Evolutionary conservation across 2,329 filamentous ascomycete genomes (phyloP), one percentile per base, ranked within the genome.

Genomic region (Ascochyta lentis): DNA sequence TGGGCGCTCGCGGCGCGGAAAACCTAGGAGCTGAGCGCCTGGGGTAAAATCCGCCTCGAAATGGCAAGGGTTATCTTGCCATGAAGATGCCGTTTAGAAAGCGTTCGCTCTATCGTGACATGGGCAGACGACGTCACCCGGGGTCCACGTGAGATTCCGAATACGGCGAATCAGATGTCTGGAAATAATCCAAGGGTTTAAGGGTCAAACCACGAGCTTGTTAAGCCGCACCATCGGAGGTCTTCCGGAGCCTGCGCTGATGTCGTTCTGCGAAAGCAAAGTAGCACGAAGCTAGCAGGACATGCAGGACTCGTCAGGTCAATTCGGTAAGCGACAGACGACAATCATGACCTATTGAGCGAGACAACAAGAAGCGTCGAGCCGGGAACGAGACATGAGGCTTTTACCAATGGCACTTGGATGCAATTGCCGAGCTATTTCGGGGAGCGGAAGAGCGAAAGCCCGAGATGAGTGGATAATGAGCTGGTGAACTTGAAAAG

Each of bases 1-100:
- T 59, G 63, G 64, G 49, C 54, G 37, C 39, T 53, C 55, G 49
- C 42, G 55, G 58, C 50, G 43, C 42, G 51, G 55, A 56, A 54
- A 48, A 43, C 48, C 50, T 58, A 52, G 55, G 51, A 31, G 38
- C 49, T 52, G 42, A 44, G 40, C 50, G 44, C 38, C 38, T 55
- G 49, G 52, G 47, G 53, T 54, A 40, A 33, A 45, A 46, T 41
- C 39, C 37, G 24, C 34, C 34, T 40, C 22, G 41, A 31, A 45
- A 33, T 37, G 16, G 41, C 40, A 27, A 43, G 26, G 38, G 13
- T 24, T 46, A 29, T 26, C 40, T 44, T 52, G 33, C 23, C 26
- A 16, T 40, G 35, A 47, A 44, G 19, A 31, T 16, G 38, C 31
- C 19, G 33, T 13, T 34, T 8, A 16, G 22, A 31, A 47, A 16